Base-by-base conservation (phyloP, 306 rosid species). In the Delonix regia region DNA sequence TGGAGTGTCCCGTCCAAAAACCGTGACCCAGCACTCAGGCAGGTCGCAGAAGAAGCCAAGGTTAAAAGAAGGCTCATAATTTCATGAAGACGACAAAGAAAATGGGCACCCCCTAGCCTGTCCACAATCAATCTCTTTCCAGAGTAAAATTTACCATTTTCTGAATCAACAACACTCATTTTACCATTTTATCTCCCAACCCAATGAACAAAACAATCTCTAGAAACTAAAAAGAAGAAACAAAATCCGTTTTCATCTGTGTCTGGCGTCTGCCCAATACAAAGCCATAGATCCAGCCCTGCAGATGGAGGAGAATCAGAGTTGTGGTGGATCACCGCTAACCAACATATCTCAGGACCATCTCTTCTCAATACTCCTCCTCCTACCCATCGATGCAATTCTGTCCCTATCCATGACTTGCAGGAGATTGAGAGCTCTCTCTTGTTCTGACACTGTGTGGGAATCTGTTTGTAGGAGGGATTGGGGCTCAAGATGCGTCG, bases 351-450 rank as follows among this genome's bases (percentile, higher is more conserved):
- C 93, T 76, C 85, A 86, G 49, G 99, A 94, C 87, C 92, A 92
- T 51, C 83, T 92, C 71, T 86, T 89, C 61, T 73, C 93, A 9
- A 82, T 90, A 73, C 86, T 94, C 45, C 87, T 90, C 6, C 87
- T 85, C 15, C 86, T 94, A 1, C 99, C 99, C 65, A 18, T 85
- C 4, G 94, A 94, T 64, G 90, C 95, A n/a, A 81, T 94, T 19
- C 73, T 92, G 21, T 86, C 92, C 51, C 86, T 94, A 18, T 88
- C 97, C 66, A 77, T 88, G 87, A 87, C 97, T 48, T 94, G 97
- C 87, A 89, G 86, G 89, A 90, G 88, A 74, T 87, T 92, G 67
- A 87, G 83, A 80, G 69, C 75, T 76, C 36, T 90, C 25, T 68
- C 92, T 24, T 85, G 83, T 30, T 94, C 95, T 16, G 89, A 92